Percentiles rank a stretch among this genome's conserved stretches.
Evolutionary conservation across 768 basidiomycete genomes (phyloP).

Genomic region (Podaxis sp.): DNA sequence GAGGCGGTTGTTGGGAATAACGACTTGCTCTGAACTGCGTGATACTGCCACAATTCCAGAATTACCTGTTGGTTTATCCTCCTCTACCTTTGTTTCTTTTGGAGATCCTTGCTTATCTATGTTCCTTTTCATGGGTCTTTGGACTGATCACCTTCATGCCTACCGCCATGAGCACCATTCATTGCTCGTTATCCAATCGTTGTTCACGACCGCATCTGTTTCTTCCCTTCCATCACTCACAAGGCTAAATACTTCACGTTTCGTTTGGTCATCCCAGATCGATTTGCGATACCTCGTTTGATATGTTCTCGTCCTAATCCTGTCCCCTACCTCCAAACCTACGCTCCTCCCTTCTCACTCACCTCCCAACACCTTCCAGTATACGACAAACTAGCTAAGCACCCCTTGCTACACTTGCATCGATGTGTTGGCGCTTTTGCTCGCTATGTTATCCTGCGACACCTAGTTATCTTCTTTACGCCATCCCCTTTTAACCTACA

Average conservation of each 20-base stretch:
- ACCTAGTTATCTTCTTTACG: background rate
- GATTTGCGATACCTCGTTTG: conserved; percentile 10
- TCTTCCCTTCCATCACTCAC: background rate
- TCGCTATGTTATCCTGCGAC: background rate
- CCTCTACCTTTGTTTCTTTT: background rate
- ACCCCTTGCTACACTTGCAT: background rate
- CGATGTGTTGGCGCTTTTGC: background rate
- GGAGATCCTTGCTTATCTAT: background rate
- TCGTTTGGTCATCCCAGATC: background rate
- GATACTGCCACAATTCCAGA: background rate
- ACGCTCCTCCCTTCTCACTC: background rate
- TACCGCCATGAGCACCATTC: background rate
- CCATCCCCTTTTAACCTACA: background rate
- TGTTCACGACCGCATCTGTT: background rate
- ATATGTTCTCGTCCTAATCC: background rate
- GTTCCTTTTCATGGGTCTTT: background rate
- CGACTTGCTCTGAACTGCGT: background rate
- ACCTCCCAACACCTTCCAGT: background rate
- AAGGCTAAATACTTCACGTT: conserved; percentile 1
- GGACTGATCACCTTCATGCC: background rate
- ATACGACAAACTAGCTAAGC: background rate
- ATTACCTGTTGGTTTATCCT: too few relatives aligned
- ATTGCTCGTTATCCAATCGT: background rate
- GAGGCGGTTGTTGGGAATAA: background rate
- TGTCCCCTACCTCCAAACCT: background rate